These are phyloP conservation scores for Rutstroemia sydowiana DNA, from an alignment of 2,329 filamentous ascomycete species.

Conservation along the genomic window DNA sequence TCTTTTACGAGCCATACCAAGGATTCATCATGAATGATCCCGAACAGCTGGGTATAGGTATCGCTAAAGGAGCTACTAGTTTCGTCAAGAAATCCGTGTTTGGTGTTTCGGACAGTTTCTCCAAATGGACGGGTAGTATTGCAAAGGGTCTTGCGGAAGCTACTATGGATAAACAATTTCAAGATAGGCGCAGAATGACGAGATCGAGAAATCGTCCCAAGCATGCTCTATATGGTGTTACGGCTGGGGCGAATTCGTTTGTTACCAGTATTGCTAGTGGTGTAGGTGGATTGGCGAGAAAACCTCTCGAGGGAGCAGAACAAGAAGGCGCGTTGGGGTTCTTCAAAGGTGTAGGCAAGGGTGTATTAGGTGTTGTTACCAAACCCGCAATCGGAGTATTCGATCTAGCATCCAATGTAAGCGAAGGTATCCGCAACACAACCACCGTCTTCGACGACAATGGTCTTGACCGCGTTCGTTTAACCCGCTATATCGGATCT, in stretches of 20 bases:
- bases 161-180: slow-evolving; percentile 97
- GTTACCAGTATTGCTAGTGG: slow-evolving; percentile 88
- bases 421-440: slow-evolving; percentile 95
- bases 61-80: slow-evolving; percentile 91
- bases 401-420: slow-evolving; percentile 93
- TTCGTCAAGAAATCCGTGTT: slow-evolving; percentile 99
- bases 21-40: slow-evolving; percentile 87
- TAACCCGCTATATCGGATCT: slow-evolving; percentile 82
- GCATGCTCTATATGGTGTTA: slow-evolving; percentile 93
- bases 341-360: slow-evolving; percentile 96
- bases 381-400: slow-evolving; percentile 96
- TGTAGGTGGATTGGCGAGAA: slow-evolving; percentile 84
- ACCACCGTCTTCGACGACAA: slow-evolving; percentile 96
- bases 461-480: slow-evolving; percentile 88
- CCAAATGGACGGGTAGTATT: slow-evolving; percentile 94
- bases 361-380: slow-evolving; percentile 85
- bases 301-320: slow-evolving; percentile 91
- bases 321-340: slow-evolving; percentile 91
- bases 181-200: slow-evolving; percentile 90
- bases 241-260: slow-evolving; percentile 89
- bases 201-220: slow-evolving; percentile 90
- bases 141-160: slow-evolving; percentile 94
- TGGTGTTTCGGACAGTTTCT: slow-evolving; percentile 93
- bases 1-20: slow-evolving; percentile 99
- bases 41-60: slow-evolving; percentile 88